Base-by-base conservation (phyloP, 2,329 filamentous ascomycete species). In the Penicillium expansum region DNA sequence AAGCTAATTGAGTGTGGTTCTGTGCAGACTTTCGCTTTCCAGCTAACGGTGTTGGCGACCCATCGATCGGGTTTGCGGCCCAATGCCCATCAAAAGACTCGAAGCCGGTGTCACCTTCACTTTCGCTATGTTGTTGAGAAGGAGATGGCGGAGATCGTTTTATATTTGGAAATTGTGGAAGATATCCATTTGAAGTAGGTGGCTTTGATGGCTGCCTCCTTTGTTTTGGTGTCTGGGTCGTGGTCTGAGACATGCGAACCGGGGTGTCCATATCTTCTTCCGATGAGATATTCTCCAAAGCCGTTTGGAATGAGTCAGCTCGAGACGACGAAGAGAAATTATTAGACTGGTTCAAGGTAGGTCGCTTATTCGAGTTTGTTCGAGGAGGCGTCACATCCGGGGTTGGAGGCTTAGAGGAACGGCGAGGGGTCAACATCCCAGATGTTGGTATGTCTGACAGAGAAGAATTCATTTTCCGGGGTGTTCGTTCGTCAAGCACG, bases 361-460 rank as follows among this genome's bases (percentile, higher is more conserved):
- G 64, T 53, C 68, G 71, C 55, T 66, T 62, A 5, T 63, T 63
- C n/a, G 71, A 67, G 24, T 67, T 62, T 32, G 67, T 62, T 56
- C 85, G 82, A 35, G 89, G 89, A 51, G 88, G 89, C 16, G 89
- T 92, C 44, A 88, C 83, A 73, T 91, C 89, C 33, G 89, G 89
- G 3, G 89, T 92, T 32, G 87, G 88, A 16, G 87, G 87, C 65
- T 85, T 89, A 67, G 82, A 81, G 62, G 87, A 84, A 62, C 85
- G 83, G 29, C 85, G 81, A 48, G 87, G 86, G 5, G 87, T 90
- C 53, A 78, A 77, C 37, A 64, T 65, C 30, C 64, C 64, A 22
- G 63, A 56, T 10, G 64, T 65, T 30, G 55, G 57, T 37, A 59
- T 59, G 22, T 68, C 64, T 24, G 65, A 57, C 41, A 63, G 55